A percentile compares a stretch with the other conserved stretches of the same genome.
These are phyloP conservation scores for Schizosaccharomyces versatilis DNA, from an alignment of 1,139 yeast genomes.

Conservation along the genomic window DNA sequence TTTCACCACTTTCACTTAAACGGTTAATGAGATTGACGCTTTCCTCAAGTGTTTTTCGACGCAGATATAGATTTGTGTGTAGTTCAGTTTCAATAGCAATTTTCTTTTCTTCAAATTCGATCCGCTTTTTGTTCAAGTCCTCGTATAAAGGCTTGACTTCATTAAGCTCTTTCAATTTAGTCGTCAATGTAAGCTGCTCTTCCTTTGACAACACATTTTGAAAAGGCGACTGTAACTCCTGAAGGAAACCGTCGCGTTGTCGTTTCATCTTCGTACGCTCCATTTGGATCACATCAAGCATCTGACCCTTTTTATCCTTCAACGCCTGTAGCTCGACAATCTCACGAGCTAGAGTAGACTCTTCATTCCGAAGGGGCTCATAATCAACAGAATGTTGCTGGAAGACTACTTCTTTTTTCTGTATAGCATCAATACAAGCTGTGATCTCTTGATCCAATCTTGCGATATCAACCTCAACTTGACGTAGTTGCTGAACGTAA, in stretches of 20 bases:
- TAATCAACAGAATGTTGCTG: slow-evolving; percentile 24
- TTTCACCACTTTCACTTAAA: slow-evolving; percentile 10
- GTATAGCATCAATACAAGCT: slow-evolving; percentile 27
- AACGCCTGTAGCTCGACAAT: slow-evolving; percentile 17
- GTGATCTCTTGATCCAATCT: slow-evolving; percentile 27
- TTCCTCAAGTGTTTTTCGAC: slow-evolving; percentile 19
- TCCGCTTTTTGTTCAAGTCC: slow-evolving; percentile 24
- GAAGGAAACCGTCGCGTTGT: slow-evolving; percentile 22
- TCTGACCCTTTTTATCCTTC: slow-evolving; percentile 6
- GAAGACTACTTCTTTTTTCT: slow-evolving; percentile 23
- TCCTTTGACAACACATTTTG: slow-evolving; percentile 29
- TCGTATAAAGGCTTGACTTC: slow-evolving; percentile 24
- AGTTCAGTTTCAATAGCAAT: slow-evolving; percentile 37
- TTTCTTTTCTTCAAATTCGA: slow-evolving; percentile 31
- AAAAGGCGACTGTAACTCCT: slow-evolving; percentile 37
- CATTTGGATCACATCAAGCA: slow-evolving; percentile 16
- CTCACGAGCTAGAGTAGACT: slow-evolving; percentile 25
- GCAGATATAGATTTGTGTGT: slow-evolving; percentile 30
- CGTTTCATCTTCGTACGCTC: slow-evolving; percentile 17
- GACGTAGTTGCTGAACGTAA: slow-evolving; percentile 22
- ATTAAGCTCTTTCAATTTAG: slow-evolving; percentile 24
- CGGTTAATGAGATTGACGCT: slow-evolving; percentile 12
- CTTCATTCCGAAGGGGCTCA: slow-evolving; percentile 26
- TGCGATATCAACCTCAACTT: slow-evolving; percentile 22
- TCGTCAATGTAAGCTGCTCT: slow-evolving; percentile 26